A percentile compares a stretch with the other conserved stretches of the same genome.
Conservation (phyloP, 441 rosid species). For the Erodium texanum region DNA sequence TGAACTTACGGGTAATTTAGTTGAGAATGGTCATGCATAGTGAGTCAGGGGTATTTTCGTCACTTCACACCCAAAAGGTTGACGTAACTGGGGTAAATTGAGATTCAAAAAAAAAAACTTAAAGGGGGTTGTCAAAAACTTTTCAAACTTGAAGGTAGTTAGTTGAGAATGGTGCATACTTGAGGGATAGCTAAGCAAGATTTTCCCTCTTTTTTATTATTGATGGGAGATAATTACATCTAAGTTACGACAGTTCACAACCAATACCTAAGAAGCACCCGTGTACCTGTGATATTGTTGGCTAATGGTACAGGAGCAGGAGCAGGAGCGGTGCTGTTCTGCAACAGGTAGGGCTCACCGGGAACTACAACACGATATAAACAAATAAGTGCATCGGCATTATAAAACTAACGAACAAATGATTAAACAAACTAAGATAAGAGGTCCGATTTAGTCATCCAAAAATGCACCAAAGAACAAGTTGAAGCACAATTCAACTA, state of each 20-base stretch:
- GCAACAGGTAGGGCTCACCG: conserved; percentile 64
- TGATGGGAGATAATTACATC: background rate
- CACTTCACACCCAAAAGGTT: too few species aligned
- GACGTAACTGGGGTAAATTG: too few species aligned
- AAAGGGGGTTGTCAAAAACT: too few species aligned
- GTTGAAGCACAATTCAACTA: background rate
- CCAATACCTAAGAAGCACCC: background rate
- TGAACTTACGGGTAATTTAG: too few species aligned
- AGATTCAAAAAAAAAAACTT: too few species aligned
- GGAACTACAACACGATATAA: conserved; percentile 44
- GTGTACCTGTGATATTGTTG: conserved; percentile 45
- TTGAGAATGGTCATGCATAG: too few species aligned
- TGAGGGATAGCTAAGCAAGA: too few species aligned
- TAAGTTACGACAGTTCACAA: background rate
- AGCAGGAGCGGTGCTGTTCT: conserved; percentile 41
- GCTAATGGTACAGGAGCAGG: conserved; percentile 52
- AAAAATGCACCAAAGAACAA: background rate
- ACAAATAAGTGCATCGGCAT: background rate
- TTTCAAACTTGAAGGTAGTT: too few species aligned
- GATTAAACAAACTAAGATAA: too few species aligned
- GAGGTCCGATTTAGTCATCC: background rate
- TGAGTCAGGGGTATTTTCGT: too few species aligned
- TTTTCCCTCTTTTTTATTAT: too few species aligned
- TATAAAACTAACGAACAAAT: background rate
- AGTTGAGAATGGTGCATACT: too few species aligned